Percentiles rank a stretch among this genome's conserved stretches.
Evolutionary conservation across 139 green algal genomes (phyloP).

Genomic region (Coccomyxa sp.): DNA sequence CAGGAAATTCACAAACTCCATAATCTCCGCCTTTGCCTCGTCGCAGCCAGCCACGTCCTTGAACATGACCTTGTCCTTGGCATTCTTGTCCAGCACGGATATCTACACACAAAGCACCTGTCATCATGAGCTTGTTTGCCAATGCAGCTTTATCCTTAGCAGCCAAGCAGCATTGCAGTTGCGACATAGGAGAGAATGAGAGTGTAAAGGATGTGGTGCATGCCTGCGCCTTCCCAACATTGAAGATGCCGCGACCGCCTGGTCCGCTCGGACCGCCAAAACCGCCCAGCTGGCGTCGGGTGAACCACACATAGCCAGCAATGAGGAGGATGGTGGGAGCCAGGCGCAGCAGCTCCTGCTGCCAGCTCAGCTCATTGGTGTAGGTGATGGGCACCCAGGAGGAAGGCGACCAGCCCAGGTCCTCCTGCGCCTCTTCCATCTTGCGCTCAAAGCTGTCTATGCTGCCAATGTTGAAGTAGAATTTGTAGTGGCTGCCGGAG

Average conservation of each 20-base stretch:
- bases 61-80: slow-evolving; percentile 86
- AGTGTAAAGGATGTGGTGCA: background rate
- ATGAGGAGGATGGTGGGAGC: slow-evolving; percentile 90
- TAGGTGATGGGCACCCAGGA: slow-evolving; percentile 69
- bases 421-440: slow-evolving; percentile 87
- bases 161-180: background rate
- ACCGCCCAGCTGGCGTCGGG: slow-evolving; percentile 57
- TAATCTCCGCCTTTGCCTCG: slow-evolving; percentile 94
- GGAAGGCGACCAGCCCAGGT: slow-evolving; percentile 12
- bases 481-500: slow-evolving; percentile 50
- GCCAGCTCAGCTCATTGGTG: slow-evolving; percentile 65
- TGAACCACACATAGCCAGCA: slow-evolving; percentile 86
- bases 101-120: slow-evolving; percentile 22
- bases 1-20: slow-evolving; percentile 96
- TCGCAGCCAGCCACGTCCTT: slow-evolving; percentile 95
- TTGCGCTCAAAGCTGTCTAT: slow-evolving; percentile 95
- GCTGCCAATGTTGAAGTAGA: slow-evolving; percentile 95
- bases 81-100: slow-evolving; percentile 79
- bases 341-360: slow-evolving; percentile 67
- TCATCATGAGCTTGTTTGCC: background rate
- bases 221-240: slow-evolving; percentile 46
- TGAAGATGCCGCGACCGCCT: slow-evolving; percentile 79
- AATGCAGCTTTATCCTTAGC: background rate
- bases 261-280: slow-evolving; percentile 31
- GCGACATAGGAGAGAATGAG: background rate